phyloP scores from a whole-genome alignment of 176 grass and related monocot species.

The Thinopyrum elongatum region DNA sequence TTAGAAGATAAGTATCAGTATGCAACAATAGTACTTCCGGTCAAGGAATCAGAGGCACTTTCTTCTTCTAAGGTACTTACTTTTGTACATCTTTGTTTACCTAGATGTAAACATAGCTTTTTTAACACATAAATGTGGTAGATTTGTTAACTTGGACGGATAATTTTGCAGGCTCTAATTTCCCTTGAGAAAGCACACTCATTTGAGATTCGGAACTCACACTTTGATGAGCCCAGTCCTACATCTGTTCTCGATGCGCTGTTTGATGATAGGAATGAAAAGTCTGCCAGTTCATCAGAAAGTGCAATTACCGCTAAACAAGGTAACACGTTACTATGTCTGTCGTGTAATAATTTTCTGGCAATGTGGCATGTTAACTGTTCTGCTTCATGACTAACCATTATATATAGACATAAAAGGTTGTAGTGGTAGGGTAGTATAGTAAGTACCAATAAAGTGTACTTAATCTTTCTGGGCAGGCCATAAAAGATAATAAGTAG shows the following conservation, averaged over 20 bases:
- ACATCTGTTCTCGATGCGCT: conserved; percentile 86
- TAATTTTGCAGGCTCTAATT: conserved; percentile 39
- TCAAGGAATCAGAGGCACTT: conserved; percentile 28
- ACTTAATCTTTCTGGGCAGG: conserved; percentile 11
- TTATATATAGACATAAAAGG: not conserved
- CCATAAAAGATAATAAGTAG: conserved; percentile 5
- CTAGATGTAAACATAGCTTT: conserved; percentile 5
- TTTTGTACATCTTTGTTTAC: conserved; percentile 13
- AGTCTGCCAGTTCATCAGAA: conserved; percentile 49
- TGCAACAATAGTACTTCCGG: conserved; percentile 12
- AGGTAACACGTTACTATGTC: conserved; percentile 39
- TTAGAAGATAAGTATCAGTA: conserved; percentile 22
- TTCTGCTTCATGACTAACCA: conserved; percentile 16
- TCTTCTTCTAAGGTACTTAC: conserved; percentile 32
- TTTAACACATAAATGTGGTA: not conserved
- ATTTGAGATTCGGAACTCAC: conserved; percentile 39
- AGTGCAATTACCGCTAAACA: conserved; percentile 38
- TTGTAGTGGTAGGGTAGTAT: not conserved
- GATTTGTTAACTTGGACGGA: conserved; percentile 8
- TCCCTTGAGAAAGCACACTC: conserved; percentile 43
- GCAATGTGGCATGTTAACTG: conserved; percentile 8
- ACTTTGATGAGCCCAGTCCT: conserved; percentile 84
- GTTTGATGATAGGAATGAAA: conserved; percentile 67
- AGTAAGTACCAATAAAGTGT: conserved; percentile 18
- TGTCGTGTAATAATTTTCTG: not conserved